These are phyloP conservation scores for Daldinia sp. DNA, from an alignment of 2,329 filamentous ascomycete genomes.

Conservation along the genomic window DNA sequence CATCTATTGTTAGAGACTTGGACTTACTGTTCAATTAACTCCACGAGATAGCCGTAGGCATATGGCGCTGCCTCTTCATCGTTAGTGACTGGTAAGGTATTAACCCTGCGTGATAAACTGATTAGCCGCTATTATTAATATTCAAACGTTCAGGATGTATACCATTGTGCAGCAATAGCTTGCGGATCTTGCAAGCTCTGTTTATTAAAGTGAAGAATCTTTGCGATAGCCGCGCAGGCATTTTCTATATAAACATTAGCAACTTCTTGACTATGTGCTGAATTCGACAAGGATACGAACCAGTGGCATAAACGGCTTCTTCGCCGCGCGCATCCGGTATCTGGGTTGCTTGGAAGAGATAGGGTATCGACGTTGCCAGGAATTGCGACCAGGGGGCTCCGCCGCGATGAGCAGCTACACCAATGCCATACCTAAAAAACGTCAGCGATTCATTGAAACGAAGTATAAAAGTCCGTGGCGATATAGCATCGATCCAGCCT, in stretches of 20 bases:
- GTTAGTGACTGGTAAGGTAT: slow-evolving; percentile 90
- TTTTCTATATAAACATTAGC: slow-evolving; percentile 71
- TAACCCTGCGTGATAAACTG: slow-evolving; percentile 64
- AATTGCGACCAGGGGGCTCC: slow-evolving; percentile 90
- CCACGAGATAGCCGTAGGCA: slow-evolving; percentile 90
- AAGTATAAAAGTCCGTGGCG: neutral
- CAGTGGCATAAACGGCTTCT: slow-evolving; percentile 93
- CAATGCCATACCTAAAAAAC: slow-evolving; percentile 76
- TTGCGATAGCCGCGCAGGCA: slow-evolving; percentile 94
- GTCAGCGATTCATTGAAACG: slow-evolving; percentile 17
- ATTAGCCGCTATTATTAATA: slow-evolving; percentile 18
- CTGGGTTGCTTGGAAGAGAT: slow-evolving; percentile 86
- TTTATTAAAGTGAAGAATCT: slow-evolving; percentile 92
- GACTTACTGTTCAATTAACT: slow-evolving; percentile 94
- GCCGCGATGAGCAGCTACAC: slow-evolving; percentile 93
- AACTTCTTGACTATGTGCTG: neutral
- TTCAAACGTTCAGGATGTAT: slow-evolving; percentile 6
- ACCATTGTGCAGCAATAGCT: slow-evolving; percentile 80
- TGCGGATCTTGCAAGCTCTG: slow-evolving; percentile 81
- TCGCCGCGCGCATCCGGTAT: slow-evolving; percentile 86
- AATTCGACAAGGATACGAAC: slow-evolving; percentile 38
- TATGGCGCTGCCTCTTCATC: slow-evolving; percentile 98
- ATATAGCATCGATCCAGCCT: neutral
- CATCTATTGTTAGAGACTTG: neutral
- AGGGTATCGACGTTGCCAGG: slow-evolving; percentile 80